Evolutionary conservation across 306 rosid genomes (phyloP).

Genomic region (Vicia villosa): DNA sequence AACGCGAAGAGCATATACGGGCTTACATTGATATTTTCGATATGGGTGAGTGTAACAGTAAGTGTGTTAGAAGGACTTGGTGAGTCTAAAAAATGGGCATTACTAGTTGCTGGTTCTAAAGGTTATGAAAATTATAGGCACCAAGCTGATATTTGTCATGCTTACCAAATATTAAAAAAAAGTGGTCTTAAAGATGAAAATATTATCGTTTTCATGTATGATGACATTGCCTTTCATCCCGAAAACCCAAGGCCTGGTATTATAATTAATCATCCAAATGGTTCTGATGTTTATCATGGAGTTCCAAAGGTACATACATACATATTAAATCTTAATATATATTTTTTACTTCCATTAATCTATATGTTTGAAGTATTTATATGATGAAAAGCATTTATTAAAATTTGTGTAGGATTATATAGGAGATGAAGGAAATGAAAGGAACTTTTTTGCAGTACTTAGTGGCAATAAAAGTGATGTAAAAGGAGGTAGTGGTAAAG

Average conservation of each 20-base stretch:
- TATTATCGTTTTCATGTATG: conserved; percentile 42
- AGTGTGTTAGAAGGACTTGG: neutral
- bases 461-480: conserved; percentile 56
- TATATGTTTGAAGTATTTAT: too few relatives aligned
- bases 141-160: conserved; percentile 48
- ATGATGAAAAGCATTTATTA: too few relatives aligned
- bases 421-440: conserved; percentile 4
- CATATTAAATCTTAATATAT: neutral
- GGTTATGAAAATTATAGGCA: conserved; percentile 39
- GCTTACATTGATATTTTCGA: neutral
- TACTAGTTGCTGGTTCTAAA: conserved; percentile 38
- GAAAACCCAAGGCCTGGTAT: conserved; percentile 29
- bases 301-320: conserved; percentile 39
- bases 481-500: conserved; percentile 75
- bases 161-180: conserved; percentile 35
- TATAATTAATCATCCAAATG: conserved; percentile 38
- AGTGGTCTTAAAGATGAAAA: conserved; percentile 41
- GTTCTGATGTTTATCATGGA: conserved; percentile 36
- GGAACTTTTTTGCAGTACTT: conserved; percentile 57
- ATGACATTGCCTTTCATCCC: conserved; percentile 28
- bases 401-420: conserved; percentile 51
- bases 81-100: conserved; percentile 8
- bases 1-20: neutral
- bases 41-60: neutral
- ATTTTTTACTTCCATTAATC: too few relatives aligned